phyloP scores from a whole-genome alignment of 2,329 filamentous ascomycete genomes.

The Podosphaera leucotricha region DNA sequence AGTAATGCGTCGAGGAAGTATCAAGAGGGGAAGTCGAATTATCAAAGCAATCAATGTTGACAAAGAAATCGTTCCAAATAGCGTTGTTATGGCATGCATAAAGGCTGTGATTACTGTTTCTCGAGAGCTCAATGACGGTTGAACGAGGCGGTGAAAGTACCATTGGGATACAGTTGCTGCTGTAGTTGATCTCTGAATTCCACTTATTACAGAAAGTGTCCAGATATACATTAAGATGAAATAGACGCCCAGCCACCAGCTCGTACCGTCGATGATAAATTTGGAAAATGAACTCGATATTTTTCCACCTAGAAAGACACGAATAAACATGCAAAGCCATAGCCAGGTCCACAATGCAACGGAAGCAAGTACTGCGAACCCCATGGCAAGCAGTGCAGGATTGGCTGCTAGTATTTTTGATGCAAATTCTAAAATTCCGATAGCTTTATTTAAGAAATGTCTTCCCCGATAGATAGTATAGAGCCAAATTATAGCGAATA shows the following conservation, averaged over 20 bases:
- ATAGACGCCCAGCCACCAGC: conserved; percentile 84
- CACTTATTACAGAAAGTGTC: conserved; percentile 71
- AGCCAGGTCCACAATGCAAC: conserved; percentile 84
- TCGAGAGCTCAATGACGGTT: conserved; percentile 51
- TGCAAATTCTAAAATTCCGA: conserved; percentile 78
- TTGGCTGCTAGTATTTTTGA: conserved; percentile 72
- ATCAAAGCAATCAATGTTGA: conserved; percentile 62
- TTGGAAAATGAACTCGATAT: conserved; percentile 34
- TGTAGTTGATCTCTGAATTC: conserved; percentile 73
- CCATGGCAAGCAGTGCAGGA: conserved; percentile 60
- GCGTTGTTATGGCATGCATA: conserved; percentile 56
- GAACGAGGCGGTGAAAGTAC: conserved; percentile 87
- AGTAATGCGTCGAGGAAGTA: conserved; percentile 50
- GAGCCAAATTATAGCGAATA: conserved; percentile 54
- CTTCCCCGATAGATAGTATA: conserved; percentile 65
- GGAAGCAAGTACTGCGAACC: conserved; percentile 48
- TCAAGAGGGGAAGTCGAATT: conserved; percentile 61
- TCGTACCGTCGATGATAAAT: conserved; percentile 69
- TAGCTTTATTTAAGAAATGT: conserved; percentile 56
- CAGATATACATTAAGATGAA: conserved; percentile 92
- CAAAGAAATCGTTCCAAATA: conserved; percentile 81
- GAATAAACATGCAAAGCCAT: conserved; percentile 91
- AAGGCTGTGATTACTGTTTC: conserved; percentile 70
- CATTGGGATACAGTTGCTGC: conserved; percentile 93
- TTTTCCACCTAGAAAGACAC: conserved; percentile 83